Evolutionary conservation across 2,329 filamentous ascomycete genomes (phyloP).

Genomic region (Ceratocystis alfenasii): DNA sequence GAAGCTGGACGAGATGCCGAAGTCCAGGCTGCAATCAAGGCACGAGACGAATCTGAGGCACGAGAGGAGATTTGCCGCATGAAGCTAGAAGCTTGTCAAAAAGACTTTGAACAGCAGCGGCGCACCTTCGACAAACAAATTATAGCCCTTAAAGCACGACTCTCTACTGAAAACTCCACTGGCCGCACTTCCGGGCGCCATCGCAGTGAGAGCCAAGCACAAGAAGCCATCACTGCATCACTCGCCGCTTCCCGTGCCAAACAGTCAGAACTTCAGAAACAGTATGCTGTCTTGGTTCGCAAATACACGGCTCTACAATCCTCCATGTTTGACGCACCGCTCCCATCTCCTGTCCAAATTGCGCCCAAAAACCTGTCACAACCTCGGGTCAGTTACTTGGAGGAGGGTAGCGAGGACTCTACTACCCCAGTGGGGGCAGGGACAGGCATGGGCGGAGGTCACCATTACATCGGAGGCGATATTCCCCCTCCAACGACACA

Average conservation of each 20-base stretch:
- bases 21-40: conserved; percentile 44
- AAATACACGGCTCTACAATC: conserved; percentile 44
- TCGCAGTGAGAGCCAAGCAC: background rate
- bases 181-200: conserved; percentile 28
- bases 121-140: conserved; percentile 39
- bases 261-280: conserved; percentile 43
- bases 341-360: conserved; percentile 15
- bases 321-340: conserved; percentile 31
- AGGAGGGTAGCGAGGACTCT: conserved; percentile 23
- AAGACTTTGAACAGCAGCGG: conserved; percentile 36
- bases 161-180: conserved; percentile 25
- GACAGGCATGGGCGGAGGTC: conserved; percentile 20
- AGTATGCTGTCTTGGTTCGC: conserved; percentile 38
- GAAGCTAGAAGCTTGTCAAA: conserved; percentile 42
- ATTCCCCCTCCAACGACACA: background rate
- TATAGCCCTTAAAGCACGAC: conserved; percentile 35
- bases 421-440: conserved; percentile 23
- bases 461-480: conserved; percentile 1
- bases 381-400: conserved; percentile 7
- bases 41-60: conserved; percentile 46
- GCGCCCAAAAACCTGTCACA: background rate
- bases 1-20: conserved; percentile 53
- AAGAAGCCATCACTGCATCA: conserved; percentile 24
- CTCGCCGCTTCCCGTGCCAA: conserved; percentile 42
- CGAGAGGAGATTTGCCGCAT: conserved; percentile 47